Evolutionary conservation across 371 early-diverging fungal species (phyloP), one percentile per base, ranked within the genome.

Genomic region (Syncephalis fuscata): DNA sequence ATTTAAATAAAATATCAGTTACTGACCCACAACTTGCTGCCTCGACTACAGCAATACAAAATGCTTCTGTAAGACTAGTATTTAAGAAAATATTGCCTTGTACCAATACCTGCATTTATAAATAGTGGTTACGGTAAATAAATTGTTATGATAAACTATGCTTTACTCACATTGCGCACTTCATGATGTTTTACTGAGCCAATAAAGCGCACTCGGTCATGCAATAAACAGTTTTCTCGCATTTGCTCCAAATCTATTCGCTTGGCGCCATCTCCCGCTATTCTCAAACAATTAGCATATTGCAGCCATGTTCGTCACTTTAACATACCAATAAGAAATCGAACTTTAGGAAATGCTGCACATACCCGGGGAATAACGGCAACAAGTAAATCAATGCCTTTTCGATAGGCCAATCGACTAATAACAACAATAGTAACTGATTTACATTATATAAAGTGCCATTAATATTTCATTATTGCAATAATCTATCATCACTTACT

Each of bases 31-130:
- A 97, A 47, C 88, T 83, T 2, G 98, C 98, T 9, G 99, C 99
- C 65, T 99, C 99, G 16, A 99, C 87, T 46, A 99, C 96, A 9
- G 92, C 92, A 49, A 98, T 98, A 62, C 99, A 98, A 59, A 99
- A 99, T 2, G 99, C 97, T 55, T 99, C 99, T 0, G 99, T 99
- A 57, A 99, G 69, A 41, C 94, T 93, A 14, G 98, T 96, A 60
- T 99, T 99, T 32, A 99, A 67, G 56, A 98, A 98, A 8, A 99
- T 92, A 51, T 97, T 81, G 20, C 97, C 95, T 48, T 85, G 83
- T n/a, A 90, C 80, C 25, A 99, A 63, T 9, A 70, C 71, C 76
- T 78, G 48, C 3, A 17, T 48, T 26, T 23, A 22, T n/a, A n/a
- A n/a, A 10, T 21, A 3, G 11, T 26, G 15, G 21, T 25, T 42